Evolutionary conservation across 768 basidiomycete species (phyloP).

Genomic region (Boletus rubroflammeus): DNA sequence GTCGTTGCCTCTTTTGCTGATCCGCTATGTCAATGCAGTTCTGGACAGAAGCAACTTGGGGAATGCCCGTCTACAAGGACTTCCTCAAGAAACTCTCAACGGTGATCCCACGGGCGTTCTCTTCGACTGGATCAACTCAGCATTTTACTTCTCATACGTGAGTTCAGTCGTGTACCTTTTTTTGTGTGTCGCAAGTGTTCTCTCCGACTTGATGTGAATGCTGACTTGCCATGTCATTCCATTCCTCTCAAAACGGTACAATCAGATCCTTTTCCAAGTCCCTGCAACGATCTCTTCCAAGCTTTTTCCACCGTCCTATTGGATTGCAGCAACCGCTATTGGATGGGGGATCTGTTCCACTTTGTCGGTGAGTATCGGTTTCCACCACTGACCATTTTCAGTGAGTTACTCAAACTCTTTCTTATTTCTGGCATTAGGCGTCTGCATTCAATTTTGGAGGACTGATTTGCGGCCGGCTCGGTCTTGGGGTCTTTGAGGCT

Average conservation of each 20-base stretch:
- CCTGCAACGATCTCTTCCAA: conserved; percentile 67
- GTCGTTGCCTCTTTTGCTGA: conserved; percentile 1
- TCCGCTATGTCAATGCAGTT: conserved; percentile 23
- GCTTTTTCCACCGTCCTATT: conserved; percentile 62
- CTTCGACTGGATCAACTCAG: conserved; percentile 73
- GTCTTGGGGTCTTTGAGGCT: conserved; percentile 75
- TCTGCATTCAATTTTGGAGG: conserved; percentile 58
- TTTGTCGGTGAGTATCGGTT: conserved; percentile 48
- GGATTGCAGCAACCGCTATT: conserved; percentile 61
- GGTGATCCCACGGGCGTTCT: conserved; percentile 64
- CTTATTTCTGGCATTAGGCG: conserved; percentile 37
- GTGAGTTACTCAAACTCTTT: not conserved
- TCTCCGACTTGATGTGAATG: not conserved
- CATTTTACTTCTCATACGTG: conserved; percentile 79
- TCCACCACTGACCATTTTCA: not conserved
- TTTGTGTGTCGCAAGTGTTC: not conserved
- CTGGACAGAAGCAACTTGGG: conserved; percentile 77
- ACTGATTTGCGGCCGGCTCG: conserved; percentile 53
- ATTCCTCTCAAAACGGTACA: not conserved
- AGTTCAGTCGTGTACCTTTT: conserved; percentile 15
- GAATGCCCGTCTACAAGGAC: conserved; percentile 75
- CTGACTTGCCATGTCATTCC: not conserved
- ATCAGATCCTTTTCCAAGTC: conserved; percentile 64
- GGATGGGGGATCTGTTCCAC: conserved; percentile 79
- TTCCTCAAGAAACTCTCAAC: conserved; percentile 58